Evolutionary conservation across 768 basidiomycete genomes (phyloP).

Genomic region (Russula sp.): DNA sequence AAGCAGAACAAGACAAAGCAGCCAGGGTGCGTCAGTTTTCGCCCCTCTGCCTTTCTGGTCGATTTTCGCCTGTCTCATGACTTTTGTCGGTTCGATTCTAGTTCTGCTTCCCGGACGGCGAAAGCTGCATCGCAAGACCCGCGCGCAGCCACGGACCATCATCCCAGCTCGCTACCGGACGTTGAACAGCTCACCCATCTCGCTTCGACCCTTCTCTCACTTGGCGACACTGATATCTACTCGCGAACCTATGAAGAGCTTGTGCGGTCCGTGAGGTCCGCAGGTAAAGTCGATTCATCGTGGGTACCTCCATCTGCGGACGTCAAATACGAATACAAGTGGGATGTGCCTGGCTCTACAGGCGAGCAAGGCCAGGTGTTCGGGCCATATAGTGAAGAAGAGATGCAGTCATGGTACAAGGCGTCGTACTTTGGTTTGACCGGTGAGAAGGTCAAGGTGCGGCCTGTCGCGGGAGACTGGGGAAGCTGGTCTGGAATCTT

Average conservation of each 20-base stretch:
- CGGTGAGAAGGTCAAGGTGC: slow-evolving; percentile 76
- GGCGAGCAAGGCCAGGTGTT: slow-evolving; percentile 48
- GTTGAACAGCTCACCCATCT: slow-evolving; percentile 81
- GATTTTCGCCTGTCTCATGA: neutral
- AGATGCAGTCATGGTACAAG: slow-evolving; percentile 74
- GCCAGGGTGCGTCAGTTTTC: slow-evolving; percentile 23
- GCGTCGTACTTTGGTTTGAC: slow-evolving; percentile 74
- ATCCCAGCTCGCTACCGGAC: slow-evolving; percentile 37
- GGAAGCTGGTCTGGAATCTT: slow-evolving; percentile 58
- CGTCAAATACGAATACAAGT: slow-evolving; percentile 74
- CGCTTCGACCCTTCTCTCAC: slow-evolving; percentile 81
- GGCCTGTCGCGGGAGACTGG: slow-evolving; percentile 66
- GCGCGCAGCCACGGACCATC: neutral
- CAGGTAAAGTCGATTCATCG: slow-evolving; percentile 57
- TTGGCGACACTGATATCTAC: slow-evolving; percentile 84
- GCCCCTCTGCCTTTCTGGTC: neutral
- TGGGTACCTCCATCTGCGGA: slow-evolving; percentile 79
- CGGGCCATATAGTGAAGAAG: slow-evolving; percentile 77
- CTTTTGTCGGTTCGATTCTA: neutral
- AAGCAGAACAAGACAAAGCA: slow-evolving; percentile 39
- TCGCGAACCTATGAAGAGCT: slow-evolving; percentile 82
- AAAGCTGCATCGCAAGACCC: slow-evolving; percentile 3
- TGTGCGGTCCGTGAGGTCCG: slow-evolving; percentile 65
- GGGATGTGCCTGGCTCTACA: slow-evolving; percentile 52
- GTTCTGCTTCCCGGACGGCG: slow-evolving; percentile 15